Evolutionary conservation across 73 alveolate genomes (phyloP).

Genomic region (Uronychia setigera): DNA sequence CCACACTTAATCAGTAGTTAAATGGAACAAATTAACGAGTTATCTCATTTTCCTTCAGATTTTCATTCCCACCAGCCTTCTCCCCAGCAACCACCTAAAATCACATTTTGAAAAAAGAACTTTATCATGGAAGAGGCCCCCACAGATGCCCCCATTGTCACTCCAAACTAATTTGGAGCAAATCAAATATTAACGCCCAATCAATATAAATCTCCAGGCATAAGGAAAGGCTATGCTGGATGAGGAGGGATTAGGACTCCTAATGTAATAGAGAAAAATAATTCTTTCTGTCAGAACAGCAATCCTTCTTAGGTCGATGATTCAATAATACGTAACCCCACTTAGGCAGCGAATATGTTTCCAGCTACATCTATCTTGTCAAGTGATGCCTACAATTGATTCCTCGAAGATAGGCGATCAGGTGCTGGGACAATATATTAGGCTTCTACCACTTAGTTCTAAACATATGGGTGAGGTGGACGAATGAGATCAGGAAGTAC

Average conservation of each 20-base stretch:
- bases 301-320: no score
- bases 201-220: not conserved
- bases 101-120: not conserved
- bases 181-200: not conserved
- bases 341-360: not conserved
- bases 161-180: not conserved
- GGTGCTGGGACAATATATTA: no score
- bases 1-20: no score
- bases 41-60: no score
- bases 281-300: no score
- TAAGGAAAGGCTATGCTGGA: not conserved
- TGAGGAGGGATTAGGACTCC: not conserved
- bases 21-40: no score
- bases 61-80: no score
- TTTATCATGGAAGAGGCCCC: not conserved
- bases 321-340: not conserved
- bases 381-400: not conserved
- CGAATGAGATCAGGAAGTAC: not conserved
- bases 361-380: not conserved
- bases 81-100: no score
- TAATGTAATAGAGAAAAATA: not conserved
- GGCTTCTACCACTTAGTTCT: no score
- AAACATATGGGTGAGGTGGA: no score
- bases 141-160: no score
- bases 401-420: conserved; percentile 2